phyloP scores from a whole-genome alignment of 2,329 filamentous ascomycete species.

The Diaporthe citriasiana region DNA sequence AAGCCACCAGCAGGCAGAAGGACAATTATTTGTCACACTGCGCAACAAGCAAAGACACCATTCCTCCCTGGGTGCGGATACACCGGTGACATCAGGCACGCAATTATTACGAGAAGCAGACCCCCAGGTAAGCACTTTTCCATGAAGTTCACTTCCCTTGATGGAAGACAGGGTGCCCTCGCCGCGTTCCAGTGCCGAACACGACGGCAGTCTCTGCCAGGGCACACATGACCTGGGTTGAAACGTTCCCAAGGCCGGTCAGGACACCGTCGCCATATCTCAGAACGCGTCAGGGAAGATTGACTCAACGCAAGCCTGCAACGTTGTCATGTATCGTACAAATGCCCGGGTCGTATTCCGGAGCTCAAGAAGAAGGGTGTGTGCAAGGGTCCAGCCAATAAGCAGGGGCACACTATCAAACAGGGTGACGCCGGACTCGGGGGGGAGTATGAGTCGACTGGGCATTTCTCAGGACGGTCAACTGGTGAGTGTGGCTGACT shows the following conservation, averaged over 20 bases:
- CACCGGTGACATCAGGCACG: too few species aligned
- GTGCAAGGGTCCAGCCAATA: slow-evolving; percentile 4
- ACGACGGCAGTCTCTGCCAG: neutral
- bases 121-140: neutral
- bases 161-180: neutral
- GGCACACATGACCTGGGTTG: slow-evolving; percentile 14
- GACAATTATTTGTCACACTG: neutral
- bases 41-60: neutral
- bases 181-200: neutral
- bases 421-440: neutral
- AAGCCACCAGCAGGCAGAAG: neutral
- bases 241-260: slow-evolving; percentile 1
- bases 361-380: slow-evolving; percentile 9
- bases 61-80: neutral
- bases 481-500: slow-evolving; percentile 32
- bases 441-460: neutral
- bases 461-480: slow-evolving; percentile 9
- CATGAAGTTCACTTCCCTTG: neutral
- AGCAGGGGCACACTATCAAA: slow-evolving; percentile 2
- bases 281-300: neutral
- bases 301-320: slow-evolving; percentile 24
- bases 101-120: neutral
- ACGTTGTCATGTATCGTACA: slow-evolving; percentile 20
- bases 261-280: slow-evolving; percentile 1
- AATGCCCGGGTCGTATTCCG: slow-evolving; percentile 9